Evolutionary conservation across 225 moss, liverwort and hornwort genomes (phyloP).

Genomic region (Bryum argenteum): DNA sequence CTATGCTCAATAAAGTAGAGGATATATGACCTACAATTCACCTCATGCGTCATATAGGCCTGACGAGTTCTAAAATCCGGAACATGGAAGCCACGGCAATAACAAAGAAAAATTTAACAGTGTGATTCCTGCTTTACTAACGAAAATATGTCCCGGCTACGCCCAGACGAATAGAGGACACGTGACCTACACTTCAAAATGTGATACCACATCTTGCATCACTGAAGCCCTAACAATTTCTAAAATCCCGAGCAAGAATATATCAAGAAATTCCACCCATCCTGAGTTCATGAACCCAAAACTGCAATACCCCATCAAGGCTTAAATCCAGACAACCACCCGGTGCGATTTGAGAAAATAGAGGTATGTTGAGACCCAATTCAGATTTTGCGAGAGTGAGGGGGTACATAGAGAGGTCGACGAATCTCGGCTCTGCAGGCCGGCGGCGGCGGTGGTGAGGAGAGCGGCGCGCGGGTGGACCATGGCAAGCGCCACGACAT

Average conservation of each 20-base stretch:
- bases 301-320: too few relatives aligned
- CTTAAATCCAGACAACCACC: too few relatives aligned
- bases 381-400: background rate
- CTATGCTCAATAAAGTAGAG: background rate
- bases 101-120: background rate
- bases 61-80: too few relatives aligned
- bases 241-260: too few relatives aligned
- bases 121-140: too few relatives aligned
- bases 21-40: constrained; percentile 16
- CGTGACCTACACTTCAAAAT: too few relatives aligned
- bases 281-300: background rate
- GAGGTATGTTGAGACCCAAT: too few relatives aligned
- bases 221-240: too few relatives aligned
- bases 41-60: background rate
- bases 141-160: too few relatives aligned
- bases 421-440: constrained; percentile 39
- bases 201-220: too few relatives aligned
- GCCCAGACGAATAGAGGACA: too few relatives aligned
- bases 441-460: constrained; percentile 27
- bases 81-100: background rate
- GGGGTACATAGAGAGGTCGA: constrained; percentile 30
- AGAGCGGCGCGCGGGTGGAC: constrained; percentile 43
- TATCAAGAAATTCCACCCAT: background rate
- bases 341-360: too few relatives aligned
- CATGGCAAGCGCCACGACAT: constrained; percentile 40